Conservation (phyloP, 352 stramenopile genomes). For the Phytophthora multivora region DNA sequence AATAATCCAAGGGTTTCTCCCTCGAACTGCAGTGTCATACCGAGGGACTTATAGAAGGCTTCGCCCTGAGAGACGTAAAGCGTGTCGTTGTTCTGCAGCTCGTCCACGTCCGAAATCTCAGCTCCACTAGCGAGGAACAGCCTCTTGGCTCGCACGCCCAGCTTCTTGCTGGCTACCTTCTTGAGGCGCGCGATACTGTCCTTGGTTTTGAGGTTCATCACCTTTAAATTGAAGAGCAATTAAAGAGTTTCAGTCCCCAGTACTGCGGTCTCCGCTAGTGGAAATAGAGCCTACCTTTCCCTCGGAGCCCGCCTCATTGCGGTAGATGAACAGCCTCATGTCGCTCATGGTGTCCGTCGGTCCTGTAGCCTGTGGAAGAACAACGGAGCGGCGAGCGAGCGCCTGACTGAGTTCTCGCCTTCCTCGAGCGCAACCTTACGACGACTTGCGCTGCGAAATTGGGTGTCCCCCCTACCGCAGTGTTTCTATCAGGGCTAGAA, state of each 20-base stretch:
- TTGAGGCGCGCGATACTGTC: conserved; percentile 81
- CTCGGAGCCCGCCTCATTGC: conserved; percentile 84
- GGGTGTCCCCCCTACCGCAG: conserved; percentile 22
- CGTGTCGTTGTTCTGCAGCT: conserved; percentile 91
- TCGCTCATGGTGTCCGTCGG: conserved; percentile 58
- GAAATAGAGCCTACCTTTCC: conserved; percentile 54
- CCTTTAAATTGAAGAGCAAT: conserved; percentile 38
- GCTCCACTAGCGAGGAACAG: conserved; percentile 82
- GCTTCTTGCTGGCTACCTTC: conserved; percentile 86
- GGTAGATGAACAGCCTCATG: conserved; percentile 88
- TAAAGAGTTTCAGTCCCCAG: conserved; percentile 3
- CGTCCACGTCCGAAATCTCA: conserved; percentile 86
- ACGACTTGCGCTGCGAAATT: conserved; percentile 22
- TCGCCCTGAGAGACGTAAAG: conserved; percentile 87
- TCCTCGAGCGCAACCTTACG: conserved; percentile 35
- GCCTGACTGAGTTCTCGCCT: conserved; percentile 28
- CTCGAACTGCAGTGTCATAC: conserved; percentile 15
- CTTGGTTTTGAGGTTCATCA: conserved; percentile 80
- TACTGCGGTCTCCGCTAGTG: not conserved
- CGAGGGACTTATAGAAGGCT: conserved; percentile 81
- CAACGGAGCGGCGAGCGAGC: conserved; percentile 1
- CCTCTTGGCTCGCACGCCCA: conserved; percentile 74
- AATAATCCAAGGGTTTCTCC: not conserved
- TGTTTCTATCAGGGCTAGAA: conserved; percentile 11
- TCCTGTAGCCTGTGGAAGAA: conserved; percentile 14